These are phyloP conservation scores for Dentiscutata heterogama DNA, from an alignment of 371 early-diverging fungal genomes.

Conservation along the genomic window DNA sequence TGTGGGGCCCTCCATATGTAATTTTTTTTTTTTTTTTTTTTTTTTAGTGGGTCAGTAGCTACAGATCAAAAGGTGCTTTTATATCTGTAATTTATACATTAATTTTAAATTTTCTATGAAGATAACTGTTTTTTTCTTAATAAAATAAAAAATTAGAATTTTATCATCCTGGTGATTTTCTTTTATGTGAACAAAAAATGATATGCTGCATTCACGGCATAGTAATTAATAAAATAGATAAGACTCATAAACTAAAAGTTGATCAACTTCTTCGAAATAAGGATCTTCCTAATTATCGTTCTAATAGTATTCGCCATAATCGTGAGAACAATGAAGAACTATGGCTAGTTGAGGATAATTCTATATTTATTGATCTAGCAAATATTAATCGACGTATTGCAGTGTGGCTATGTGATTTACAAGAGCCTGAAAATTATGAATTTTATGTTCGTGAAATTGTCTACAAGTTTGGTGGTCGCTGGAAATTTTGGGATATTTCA, in stretches of 20 bases:
- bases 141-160: neutral
- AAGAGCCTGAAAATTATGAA: neutral
- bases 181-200: neutral
- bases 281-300: neutral
- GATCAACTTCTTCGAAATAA: neutral
- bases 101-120: too few relatives aligned
- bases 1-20: too few relatives aligned
- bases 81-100: too few relatives aligned
- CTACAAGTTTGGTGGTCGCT: neutral
- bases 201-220: neutral
- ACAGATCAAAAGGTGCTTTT: too few relatives aligned
- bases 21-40: too few relatives aligned
- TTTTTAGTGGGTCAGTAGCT: too few relatives aligned
- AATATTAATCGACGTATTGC: neutral
- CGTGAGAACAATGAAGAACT: neutral
- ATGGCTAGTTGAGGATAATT: neutral
- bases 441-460: conserved; percentile 19
- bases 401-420: neutral
- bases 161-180: neutral
- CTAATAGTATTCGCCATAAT: neutral
- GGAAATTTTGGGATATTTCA: neutral
- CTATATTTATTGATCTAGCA: neutral
- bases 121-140: neutral
- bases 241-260: neutral
- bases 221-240: neutral